phyloP scores from a whole-genome alignment of 164 flowering plant species.

The Chimonanthus salicifolius region DNA sequence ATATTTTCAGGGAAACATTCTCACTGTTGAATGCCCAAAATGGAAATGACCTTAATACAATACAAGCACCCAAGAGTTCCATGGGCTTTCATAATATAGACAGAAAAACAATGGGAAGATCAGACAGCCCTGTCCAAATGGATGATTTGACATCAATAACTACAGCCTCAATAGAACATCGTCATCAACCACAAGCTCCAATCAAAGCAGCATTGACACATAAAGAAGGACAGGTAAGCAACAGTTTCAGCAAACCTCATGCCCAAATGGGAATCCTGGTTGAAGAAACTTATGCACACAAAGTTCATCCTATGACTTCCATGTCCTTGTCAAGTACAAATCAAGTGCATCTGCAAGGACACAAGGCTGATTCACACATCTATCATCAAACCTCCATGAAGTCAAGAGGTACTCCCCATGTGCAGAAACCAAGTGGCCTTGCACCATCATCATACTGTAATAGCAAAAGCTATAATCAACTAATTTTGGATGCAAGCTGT shows the following conservation, averaged over 20 bases:
- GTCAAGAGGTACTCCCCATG: constrained; percentile 20
- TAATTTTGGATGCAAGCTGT: constrained; percentile 31
- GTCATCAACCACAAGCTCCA: constrained; percentile 8
- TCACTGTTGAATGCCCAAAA: constrained; percentile 8
- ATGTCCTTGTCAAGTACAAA: constrained; percentile 6
- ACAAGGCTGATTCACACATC: not conserved
- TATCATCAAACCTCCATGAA: constrained; percentile 3
- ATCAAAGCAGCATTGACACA: constrained; percentile 1
- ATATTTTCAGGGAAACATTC: constrained; percentile 1
- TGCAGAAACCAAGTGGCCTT: not conserved
- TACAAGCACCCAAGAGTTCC: constrained; percentile 15
- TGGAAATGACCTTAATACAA: not conserved
- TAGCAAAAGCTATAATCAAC: constrained; percentile 5
- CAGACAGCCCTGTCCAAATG: constrained; percentile 29
- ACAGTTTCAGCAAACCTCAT: constrained; percentile 14
- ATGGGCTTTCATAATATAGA: constrained; percentile 14
- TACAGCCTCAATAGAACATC: constrained; percentile 16
- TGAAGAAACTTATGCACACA: constrained; percentile 22
- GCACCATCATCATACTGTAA: not conserved
- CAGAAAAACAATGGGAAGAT: constrained; percentile 34
- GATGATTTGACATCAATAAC: constrained; percentile 26
- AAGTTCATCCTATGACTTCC: constrained; percentile 9
- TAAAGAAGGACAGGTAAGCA: constrained; percentile 5
- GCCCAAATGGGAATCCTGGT: constrained; percentile 29
- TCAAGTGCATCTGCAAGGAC: constrained; percentile 10